Conservation (phyloP, 2,329 filamentous ascomycete species). For the Acephala macrosclerotiorum region DNA sequence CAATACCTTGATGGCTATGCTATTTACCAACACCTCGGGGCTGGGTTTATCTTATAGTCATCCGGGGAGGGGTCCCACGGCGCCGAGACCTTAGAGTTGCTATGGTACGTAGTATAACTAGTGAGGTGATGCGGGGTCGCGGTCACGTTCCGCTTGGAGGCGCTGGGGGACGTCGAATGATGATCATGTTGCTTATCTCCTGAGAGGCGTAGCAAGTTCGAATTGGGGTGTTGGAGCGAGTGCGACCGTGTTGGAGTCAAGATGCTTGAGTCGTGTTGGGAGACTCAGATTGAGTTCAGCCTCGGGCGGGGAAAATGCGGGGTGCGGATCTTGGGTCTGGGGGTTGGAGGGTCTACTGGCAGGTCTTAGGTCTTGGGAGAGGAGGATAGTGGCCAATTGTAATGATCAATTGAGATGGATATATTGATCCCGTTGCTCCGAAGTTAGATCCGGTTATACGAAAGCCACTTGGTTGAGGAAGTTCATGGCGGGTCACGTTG, state of each 20-base stretch:
- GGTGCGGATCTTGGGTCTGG: not conserved
- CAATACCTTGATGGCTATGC: not conserved
- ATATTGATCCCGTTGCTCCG: not conserved
- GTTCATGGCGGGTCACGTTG: no score
- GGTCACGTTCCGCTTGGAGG: not conserved
- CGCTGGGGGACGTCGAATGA: not conserved
- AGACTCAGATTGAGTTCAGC: not conserved
- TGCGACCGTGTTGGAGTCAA: not conserved
- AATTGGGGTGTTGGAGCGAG: not conserved
- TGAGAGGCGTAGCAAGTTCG: not conserved
- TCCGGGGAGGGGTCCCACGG: not conserved
- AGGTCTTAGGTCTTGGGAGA: not conserved
- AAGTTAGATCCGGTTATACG: not conserved
- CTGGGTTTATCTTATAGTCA: not conserved
- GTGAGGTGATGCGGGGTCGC: constrained; percentile 4
- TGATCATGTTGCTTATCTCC: not conserved
- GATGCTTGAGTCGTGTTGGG: not conserved
- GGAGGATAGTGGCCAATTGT: not conserved
- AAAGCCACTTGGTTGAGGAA: not conserved
- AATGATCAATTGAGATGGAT: not conserved
- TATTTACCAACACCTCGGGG: not conserved
- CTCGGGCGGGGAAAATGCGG: constrained; percentile 6
- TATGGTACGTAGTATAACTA: not conserved
- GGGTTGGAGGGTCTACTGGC: not conserved
- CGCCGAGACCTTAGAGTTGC: not conserved